Evolutionary conservation across 2,329 filamentous ascomycete genomes (phyloP).

Genomic region (Arachnomyces sp.): DNA sequence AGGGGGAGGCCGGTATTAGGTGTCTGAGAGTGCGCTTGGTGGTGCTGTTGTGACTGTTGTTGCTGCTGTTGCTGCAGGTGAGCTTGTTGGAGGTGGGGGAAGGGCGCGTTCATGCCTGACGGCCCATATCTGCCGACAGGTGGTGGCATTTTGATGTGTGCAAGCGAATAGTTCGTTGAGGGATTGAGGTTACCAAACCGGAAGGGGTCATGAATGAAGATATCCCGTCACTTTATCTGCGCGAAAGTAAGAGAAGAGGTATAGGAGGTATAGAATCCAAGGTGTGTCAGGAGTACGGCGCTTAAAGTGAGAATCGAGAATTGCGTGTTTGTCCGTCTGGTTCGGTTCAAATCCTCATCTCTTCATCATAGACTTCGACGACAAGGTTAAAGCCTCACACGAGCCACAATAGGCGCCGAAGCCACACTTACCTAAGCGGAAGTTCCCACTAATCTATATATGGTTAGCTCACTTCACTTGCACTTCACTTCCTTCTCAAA

Average conservation of each 20-base stretch:
- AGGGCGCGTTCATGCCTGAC: conserved; percentile 51
- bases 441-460: no score
- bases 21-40: conserved; percentile 35
- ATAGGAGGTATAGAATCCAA: conserved; percentile 9
- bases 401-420: no score
- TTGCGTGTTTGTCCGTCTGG: no score
- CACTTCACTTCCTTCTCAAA: no score
- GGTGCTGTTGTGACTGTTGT: conserved; percentile 40
- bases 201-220: conserved; percentile 16
- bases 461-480: no score
- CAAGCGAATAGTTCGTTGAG: conserved; percentile 10
- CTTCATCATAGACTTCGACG: no score
- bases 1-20: conserved; percentile 43
- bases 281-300: no score
- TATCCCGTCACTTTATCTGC: background rate
- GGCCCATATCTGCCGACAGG: conserved; percentile 51
- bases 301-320: no score
- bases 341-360: no score
- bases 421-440: no score
- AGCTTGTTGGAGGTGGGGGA: conserved; percentile 48
- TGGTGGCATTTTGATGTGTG: conserved; percentile 45
- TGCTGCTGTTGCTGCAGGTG: conserved; percentile 35
- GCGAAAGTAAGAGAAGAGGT: background rate
- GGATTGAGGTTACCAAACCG: conserved; percentile 9
- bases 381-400: no score